These are phyloP conservation scores for Smallanthus sonchifolius DNA, from an alignment of 129 eudicot genomes.

Conservation along the genomic window DNA sequence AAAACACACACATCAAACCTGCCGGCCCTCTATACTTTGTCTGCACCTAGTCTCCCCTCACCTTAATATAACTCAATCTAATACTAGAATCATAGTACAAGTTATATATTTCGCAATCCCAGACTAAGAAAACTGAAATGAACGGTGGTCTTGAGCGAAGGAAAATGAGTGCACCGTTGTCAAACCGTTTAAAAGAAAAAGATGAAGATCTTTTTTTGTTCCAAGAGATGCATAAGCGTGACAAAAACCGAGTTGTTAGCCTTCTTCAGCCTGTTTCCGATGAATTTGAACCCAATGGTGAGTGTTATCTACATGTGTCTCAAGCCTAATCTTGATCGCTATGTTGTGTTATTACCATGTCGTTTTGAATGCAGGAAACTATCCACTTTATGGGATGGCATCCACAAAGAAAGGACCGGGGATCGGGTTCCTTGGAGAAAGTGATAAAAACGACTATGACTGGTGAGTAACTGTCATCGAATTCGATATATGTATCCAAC, in stretches of 20 bases:
- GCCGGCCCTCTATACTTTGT: conserved; percentile 31
- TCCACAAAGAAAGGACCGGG: conserved; percentile 55
- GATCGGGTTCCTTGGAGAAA: conserved; percentile 45
- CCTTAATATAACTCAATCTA: conserved; percentile 1
- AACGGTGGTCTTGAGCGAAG: conserved; percentile 18
- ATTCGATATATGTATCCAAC: background rate
- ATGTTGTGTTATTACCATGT: background rate
- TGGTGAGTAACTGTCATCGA: conserved; percentile 33
- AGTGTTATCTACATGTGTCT: background rate
- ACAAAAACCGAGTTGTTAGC: conserved; percentile 47
- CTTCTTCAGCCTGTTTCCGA: conserved; percentile 77
- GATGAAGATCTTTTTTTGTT: conserved; percentile 72
- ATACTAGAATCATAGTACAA: background rate
- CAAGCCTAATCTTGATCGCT: background rate
- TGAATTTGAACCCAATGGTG: conserved; percentile 73
- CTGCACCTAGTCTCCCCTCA: background rate
- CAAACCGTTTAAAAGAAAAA: conserved; percentile 38
- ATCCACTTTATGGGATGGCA: conserved; percentile 55
- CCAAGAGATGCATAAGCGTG: conserved; percentile 60
- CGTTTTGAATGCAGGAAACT: conserved; percentile 38
- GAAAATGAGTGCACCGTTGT: conserved; percentile 28
- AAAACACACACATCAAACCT: conserved; percentile 7
- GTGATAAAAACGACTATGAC: conserved; percentile 66
- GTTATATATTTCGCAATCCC: background rate
- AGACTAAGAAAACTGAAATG: conserved; percentile 21